These are phyloP conservation scores for Syzygium grande DNA, from an alignment of 345 rosid genomes.

Conservation along the genomic window DNA sequence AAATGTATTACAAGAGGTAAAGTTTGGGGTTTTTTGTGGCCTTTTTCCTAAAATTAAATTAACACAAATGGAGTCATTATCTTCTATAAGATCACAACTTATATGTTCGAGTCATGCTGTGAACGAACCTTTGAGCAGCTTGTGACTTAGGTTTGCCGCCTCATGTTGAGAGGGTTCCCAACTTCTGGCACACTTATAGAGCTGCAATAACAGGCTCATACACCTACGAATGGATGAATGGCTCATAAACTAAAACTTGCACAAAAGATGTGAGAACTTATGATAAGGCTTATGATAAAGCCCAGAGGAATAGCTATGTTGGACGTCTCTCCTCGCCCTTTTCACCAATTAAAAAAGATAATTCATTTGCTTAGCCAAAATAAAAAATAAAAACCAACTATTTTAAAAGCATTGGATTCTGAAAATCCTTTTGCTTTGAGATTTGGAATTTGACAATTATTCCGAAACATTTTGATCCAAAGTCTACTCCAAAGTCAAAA, in stretches of 20 bases:
- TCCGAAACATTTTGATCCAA: not conserved
- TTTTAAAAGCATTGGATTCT: not conserved
- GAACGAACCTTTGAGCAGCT: accelerated
- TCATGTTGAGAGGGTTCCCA: not conserved
- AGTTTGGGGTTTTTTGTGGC: too few relatives aligned
- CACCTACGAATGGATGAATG: not conserved
- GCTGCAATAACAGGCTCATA: not conserved
- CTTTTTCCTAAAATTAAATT: too few relatives aligned
- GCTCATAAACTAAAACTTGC: not conserved
- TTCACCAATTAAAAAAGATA: not conserved
- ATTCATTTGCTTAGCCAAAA: not conserved
- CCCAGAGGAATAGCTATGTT: not conserved
- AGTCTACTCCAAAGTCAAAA: not conserved
- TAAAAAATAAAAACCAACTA: not conserved
- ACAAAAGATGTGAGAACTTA: not conserved
- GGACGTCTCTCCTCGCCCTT: not conserved
- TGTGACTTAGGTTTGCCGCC: not conserved
- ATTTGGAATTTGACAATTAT: not conserved
- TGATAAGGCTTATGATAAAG: not conserved
- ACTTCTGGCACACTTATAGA: not conserved
- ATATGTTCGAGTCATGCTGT: accelerated
- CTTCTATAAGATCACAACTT: not conserved
- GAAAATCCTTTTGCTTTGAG: not conserved
- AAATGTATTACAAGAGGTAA: too few relatives aligned
- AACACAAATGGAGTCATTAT: not conserved